Evolutionary conservation across 2,329 filamentous ascomycete species (phyloP).

Genomic region (Byssoonygena ceratinophila): DNA sequence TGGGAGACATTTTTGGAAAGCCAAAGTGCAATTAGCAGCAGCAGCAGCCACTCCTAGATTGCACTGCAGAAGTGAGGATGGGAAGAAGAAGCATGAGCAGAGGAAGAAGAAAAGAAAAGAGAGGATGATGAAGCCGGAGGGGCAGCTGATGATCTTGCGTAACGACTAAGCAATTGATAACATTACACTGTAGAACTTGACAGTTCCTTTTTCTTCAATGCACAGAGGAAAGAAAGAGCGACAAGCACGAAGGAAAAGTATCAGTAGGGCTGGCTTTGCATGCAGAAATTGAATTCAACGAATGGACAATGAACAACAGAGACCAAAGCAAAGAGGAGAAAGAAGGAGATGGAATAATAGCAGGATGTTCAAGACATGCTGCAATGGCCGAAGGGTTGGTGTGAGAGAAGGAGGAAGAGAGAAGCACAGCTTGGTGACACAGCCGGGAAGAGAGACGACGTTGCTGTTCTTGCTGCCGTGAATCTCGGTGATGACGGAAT

Average conservation of each 20-base stretch:
- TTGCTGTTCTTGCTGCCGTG: neutral
- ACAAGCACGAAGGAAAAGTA: neutral
- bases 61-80: neutral
- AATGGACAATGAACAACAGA: neutral
- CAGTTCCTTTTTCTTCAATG: neutral
- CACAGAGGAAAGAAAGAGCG: neutral
- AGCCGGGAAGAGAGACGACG: neutral
- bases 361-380: neutral
- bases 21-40: neutral
- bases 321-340: neutral
- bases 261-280: neutral
- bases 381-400: neutral
- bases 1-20: constrained; percentile 7
- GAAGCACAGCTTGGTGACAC: neutral
- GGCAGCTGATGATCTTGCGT: neutral
- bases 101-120: neutral
- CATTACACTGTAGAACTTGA: neutral
- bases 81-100: neutral
- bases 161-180: neutral
- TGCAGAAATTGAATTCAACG: neutral
- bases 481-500: constrained; percentile 9
- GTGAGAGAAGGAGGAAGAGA: neutral
- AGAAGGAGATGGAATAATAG: neutral
- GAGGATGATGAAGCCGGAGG: neutral
- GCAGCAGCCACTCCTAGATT: neutral